A percentile compares a stretch with the other conserved stretches of the same genome.
These are phyloP conservation scores for Phlebopus sp. DNA, from an alignment of 1,284 basidiomycete genomes.

Conservation along the genomic window DNA sequence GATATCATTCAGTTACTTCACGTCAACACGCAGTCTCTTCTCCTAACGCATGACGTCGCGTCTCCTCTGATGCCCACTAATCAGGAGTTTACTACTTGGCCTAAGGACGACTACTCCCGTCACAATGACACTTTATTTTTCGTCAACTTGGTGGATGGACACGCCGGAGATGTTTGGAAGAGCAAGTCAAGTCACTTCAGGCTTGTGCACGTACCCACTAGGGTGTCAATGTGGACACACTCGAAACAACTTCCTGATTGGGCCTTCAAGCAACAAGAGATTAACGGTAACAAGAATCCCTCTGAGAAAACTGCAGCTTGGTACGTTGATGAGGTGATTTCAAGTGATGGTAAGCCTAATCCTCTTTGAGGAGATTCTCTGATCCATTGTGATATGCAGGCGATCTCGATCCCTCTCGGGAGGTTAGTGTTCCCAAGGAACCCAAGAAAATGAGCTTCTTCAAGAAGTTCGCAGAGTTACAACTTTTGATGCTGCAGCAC, in stretches of 20 bases:
- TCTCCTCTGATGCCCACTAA: conserved; percentile 97
- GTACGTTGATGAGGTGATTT: conserved; percentile 84
- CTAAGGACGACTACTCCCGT: conserved; percentile 66
- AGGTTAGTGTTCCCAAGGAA: conserved; percentile 49
- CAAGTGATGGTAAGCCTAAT: conserved; percentile 59
- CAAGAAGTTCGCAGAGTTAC: conserved; percentile 92
- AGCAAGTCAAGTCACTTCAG: conserved; percentile 91
- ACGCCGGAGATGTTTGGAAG: conserved; percentile 81
- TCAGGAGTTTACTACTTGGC: conserved; percentile 94
- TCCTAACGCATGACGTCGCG: conserved; percentile 97
- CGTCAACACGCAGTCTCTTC: conserved; percentile 76
- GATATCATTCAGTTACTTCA: conserved; percentile 91
- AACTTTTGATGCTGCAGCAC: conserved; percentile 95
- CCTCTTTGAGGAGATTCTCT: neutral
- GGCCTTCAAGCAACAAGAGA: conserved; percentile 96
- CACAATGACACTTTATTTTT: conserved; percentile 89
- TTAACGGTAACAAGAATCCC: conserved; percentile 96
- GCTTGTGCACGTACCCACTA: conserved; percentile 85
- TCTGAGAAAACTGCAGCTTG: conserved; percentile 83
- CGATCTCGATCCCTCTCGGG: conserved; percentile 14
- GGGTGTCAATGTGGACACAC: conserved; percentile 94
- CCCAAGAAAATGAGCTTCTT: conserved; percentile 88
- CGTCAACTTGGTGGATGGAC: conserved; percentile 67
- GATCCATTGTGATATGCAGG: conserved; percentile 10
- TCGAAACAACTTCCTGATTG: conserved; percentile 85